phyloP scores from a whole-genome alignment of 1,139 yeast species.

The Yamadazyma dushanensis region DNA sequence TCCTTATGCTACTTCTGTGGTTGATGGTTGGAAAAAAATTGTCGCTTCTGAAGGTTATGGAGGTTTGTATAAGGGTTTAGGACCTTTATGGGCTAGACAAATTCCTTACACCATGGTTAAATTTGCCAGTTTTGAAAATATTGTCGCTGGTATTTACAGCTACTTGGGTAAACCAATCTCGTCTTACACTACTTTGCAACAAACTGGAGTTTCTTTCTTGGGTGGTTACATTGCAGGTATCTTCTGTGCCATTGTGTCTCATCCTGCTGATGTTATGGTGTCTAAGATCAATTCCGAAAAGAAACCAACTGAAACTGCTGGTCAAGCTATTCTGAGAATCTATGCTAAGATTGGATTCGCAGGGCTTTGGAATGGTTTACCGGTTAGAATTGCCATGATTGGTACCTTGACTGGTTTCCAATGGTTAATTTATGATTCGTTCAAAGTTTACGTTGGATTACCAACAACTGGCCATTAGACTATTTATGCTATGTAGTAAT shows the following conservation, averaged over 20 bases:
- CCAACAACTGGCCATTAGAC: constrained; percentile 80
- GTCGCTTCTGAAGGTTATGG: constrained; percentile 65
- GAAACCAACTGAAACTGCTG: constrained; percentile 62
- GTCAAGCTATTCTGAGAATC: constrained; percentile 68
- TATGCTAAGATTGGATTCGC: constrained; percentile 79
- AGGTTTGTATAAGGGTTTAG: constrained; percentile 82
- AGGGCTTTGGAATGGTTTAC: constrained; percentile 94
- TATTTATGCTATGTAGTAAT: neutral
- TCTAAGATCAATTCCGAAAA: constrained; percentile 84
- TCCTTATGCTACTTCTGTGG: constrained; percentile 63
- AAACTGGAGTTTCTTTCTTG: constrained; percentile 89
- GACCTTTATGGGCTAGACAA: constrained; percentile 92
- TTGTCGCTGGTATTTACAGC: constrained; percentile 70
- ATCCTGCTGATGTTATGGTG: constrained; percentile 97
- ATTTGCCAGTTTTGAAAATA: constrained; percentile 89
- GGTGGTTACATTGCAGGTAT: constrained; percentile 98
- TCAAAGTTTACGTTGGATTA: constrained; percentile 85
- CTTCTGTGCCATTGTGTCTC: constrained; percentile 90
- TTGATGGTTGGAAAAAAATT: constrained; percentile 69
- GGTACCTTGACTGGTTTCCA: constrained; percentile 97
- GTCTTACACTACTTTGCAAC: constrained; percentile 51
- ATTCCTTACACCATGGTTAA: constrained; percentile 97
- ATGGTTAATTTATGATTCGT: constrained; percentile 94
- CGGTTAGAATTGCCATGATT: constrained; percentile 92
- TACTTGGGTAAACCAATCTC: constrained; percentile 46